phyloP scores from a whole-genome alignment of 2,329 filamentous ascomycete species.

The Aspergillus flavus region DNA sequence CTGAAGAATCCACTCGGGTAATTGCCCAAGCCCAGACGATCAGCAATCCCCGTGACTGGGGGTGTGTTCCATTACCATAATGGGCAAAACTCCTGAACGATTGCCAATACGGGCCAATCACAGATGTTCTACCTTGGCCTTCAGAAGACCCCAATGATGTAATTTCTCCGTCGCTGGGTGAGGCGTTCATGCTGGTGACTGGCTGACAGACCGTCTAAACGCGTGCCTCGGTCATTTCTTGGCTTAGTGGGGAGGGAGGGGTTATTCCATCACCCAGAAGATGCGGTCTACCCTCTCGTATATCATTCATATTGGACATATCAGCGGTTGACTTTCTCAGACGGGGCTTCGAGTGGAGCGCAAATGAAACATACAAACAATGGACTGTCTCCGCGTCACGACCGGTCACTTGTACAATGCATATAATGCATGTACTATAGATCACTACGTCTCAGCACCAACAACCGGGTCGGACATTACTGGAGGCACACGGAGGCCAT shows the following conservation, averaged over 20 bases:
- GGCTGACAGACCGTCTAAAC: no score
- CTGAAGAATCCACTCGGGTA: constrained; percentile 2
- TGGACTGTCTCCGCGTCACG: not conserved
- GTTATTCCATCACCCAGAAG: not conserved
- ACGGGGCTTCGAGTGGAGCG: not conserved
- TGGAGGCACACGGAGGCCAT: not conserved
- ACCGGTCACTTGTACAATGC: not conserved
- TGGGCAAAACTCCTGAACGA: not conserved
- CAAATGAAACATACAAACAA: not conserved
- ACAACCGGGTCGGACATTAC: no score
- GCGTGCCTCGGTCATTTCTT: not conserved
- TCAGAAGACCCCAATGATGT: not conserved
- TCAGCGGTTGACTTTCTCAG: not conserved
- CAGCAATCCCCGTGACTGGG: not conserved
- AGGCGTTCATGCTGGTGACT: not conserved
- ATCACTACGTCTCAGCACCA: not conserved
- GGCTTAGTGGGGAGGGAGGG: not conserved
- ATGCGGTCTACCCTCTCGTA: not conserved
- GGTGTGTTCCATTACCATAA: not conserved
- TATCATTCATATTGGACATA: not conserved
- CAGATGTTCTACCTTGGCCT: not conserved
- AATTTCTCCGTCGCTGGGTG: not conserved
- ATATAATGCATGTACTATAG: not conserved
- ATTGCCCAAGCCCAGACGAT: not conserved
- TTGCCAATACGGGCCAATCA: not conserved